Evolutionary conservation across 2,329 filamentous ascomycete genomes (phyloP).

Genomic region (Juglanconis sp.): DNA sequence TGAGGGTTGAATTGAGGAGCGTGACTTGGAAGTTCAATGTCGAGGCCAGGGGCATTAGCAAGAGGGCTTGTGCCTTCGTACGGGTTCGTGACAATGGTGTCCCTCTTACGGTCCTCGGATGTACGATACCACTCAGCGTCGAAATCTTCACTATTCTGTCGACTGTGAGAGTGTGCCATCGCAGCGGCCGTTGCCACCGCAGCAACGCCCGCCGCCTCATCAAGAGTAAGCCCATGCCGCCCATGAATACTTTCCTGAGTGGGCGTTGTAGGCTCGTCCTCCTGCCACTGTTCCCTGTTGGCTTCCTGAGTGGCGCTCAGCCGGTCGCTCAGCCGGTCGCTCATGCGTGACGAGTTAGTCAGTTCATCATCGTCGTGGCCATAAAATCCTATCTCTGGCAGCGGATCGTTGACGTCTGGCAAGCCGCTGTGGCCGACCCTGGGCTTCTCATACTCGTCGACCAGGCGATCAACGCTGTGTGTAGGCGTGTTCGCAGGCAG

Average conservation of each 20-base stretch:
- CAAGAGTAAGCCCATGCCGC: slow-evolving; percentile 33
- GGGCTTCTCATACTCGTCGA: slow-evolving; percentile 43
- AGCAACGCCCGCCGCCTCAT: slow-evolving; percentile 50
- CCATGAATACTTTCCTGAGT: slow-evolving; percentile 31
- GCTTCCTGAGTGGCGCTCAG: slow-evolving; percentile 48
- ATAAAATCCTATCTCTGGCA: slow-evolving; percentile 72
- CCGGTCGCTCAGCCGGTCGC: slow-evolving; percentile 69
- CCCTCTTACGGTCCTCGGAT: slow-evolving; percentile 61
- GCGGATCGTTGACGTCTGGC: slow-evolving; percentile 65
- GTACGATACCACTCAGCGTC: slow-evolving; percentile 64
- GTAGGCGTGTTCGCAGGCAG: slow-evolving; percentile 54
- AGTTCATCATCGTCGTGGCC: slow-evolving; percentile 63
- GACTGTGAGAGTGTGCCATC: slow-evolving; percentile 44
- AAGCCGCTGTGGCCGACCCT: slow-evolving; percentile 67
- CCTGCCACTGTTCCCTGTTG: slow-evolving; percentile 23
- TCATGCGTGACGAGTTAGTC: slow-evolving; percentile 81
- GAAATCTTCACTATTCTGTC: slow-evolving; percentile 54
- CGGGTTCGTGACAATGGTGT: slow-evolving; percentile 65
- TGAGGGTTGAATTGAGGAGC: slow-evolving; percentile 28
- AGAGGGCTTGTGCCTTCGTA: slow-evolving; percentile 65
- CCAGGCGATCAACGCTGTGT: slow-evolving; percentile 57
- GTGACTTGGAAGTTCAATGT: slow-evolving; percentile 22
- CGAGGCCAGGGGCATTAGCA: slow-evolving; percentile 48
- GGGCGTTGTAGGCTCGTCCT: slow-evolving; percentile 26
- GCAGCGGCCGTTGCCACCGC: slow-evolving; percentile 49